phyloP scores from a whole-genome alignment of 768 basidiomycete genomes.

The Rhizopogon sp. region DNA sequence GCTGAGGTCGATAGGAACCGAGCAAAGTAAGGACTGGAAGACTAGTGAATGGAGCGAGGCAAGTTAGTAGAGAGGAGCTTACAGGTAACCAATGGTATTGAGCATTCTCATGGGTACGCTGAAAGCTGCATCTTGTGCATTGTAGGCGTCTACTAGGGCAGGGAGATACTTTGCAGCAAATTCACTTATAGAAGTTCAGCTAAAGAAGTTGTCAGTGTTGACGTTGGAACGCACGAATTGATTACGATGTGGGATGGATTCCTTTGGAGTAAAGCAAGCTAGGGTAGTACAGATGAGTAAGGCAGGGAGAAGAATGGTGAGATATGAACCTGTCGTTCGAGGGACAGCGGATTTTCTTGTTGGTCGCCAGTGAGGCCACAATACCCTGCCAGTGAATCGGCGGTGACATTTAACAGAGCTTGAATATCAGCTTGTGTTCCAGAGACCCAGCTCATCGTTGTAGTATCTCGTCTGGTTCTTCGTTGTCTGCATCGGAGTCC shows the following conservation, averaged over 20 bases:
- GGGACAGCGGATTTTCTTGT: conserved; percentile 2
- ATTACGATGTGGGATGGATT: conserved; percentile 17
- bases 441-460: neutral
- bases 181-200: conserved; percentile 14
- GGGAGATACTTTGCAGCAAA: conserved; percentile 36
- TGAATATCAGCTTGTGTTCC: neutral
- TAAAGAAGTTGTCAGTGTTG: no score
- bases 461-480: neutral
- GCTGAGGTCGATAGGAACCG: conserved; percentile 30
- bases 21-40: conserved; percentile 35
- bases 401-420: conserved; percentile 7
- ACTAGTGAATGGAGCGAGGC: neutral
- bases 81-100: conserved; percentile 32
- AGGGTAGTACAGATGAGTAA: neutral
- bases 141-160: conserved; percentile 26
- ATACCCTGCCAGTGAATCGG: conserved; percentile 9
- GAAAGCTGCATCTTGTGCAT: conserved; percentile 15
- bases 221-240: neutral
- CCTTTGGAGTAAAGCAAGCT: conserved; percentile 27
- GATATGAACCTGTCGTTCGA: conserved; percentile 10
- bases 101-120: conserved; percentile 25
- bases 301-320: neutral
- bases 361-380: conserved; percentile 11
- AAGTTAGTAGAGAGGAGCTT: neutral
- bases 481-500: no score